Evolutionary conservation across 495 filamentous ascomycete species (phyloP).

Genomic region (Diplogelasinospora grovesii): DNA sequence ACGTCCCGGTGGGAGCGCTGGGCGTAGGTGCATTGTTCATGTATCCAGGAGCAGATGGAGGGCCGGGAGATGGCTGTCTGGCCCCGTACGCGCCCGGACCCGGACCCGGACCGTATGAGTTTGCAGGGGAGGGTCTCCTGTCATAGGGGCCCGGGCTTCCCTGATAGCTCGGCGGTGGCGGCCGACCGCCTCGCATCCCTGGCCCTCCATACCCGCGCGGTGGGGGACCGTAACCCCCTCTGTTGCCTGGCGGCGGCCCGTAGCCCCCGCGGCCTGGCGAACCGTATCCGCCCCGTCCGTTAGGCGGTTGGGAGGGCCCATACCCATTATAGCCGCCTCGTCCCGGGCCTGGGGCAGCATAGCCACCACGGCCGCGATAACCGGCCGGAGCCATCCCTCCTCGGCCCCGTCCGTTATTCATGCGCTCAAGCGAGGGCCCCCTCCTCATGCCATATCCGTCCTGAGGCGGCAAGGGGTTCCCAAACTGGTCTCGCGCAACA

Average conservation of each 20-base stretch:
- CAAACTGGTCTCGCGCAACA: slow-evolving; percentile 56
- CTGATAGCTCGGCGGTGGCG: slow-evolving; percentile 48
- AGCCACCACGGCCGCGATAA: slow-evolving; percentile 49
- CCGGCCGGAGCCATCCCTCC: slow-evolving; percentile 46
- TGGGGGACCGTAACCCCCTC: slow-evolving; percentile 42
- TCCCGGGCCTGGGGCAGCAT: slow-evolving; percentile 34
- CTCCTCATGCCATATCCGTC: slow-evolving; percentile 46
- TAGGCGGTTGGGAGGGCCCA: slow-evolving; percentile 19
- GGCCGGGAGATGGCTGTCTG: slow-evolving; percentile 30
- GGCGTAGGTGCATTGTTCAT: slow-evolving; percentile 26
- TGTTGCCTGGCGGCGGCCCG: slow-evolving; percentile 28
- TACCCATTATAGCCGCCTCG: slow-evolving; percentile 34
- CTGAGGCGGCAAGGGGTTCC: slow-evolving; percentile 51
- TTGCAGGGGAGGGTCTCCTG: slow-evolving; percentile 40
- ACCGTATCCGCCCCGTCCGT: slow-evolving; percentile 34
- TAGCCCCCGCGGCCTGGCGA: slow-evolving; percentile 39
- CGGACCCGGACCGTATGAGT: slow-evolving; percentile 33
- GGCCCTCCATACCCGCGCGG: slow-evolving; percentile 52
- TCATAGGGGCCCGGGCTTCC: slow-evolving; percentile 36
- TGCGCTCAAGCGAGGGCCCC: slow-evolving; percentile 55
- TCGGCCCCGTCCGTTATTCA: slow-evolving; percentile 48
- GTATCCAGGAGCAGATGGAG: slow-evolving; percentile 31
- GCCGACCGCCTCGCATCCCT: slow-evolving; percentile 48
- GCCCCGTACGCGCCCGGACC: slow-evolving; percentile 28
- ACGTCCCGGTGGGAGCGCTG: slow-evolving; percentile 25